These are phyloP conservation scores for Phytophthora syringae DNA, from an alignment of 352 stramenopile species.

Conservation along the genomic window DNA sequence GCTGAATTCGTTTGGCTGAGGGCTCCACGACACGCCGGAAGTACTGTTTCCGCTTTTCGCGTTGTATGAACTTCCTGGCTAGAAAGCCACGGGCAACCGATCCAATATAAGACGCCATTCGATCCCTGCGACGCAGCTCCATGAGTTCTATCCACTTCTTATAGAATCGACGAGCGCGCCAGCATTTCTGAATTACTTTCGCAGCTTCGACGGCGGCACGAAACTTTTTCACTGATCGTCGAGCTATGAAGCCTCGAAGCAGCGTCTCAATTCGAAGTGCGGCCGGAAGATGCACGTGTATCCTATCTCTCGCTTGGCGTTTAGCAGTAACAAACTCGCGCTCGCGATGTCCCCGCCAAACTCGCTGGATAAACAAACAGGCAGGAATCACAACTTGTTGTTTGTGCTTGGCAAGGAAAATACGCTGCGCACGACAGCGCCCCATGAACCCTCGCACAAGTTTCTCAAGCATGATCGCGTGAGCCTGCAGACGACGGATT, in stretches of 20 bases:
- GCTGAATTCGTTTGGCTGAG: constrained; percentile 59
- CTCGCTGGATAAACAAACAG: constrained; percentile 50
- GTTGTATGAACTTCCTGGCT: constrained; percentile 57
- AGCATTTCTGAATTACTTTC: constrained; percentile 57
- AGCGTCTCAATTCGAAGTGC: constrained; percentile 59
- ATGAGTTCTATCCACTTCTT: constrained; percentile 63
- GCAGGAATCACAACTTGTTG: constrained; percentile 53
- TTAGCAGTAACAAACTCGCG: constrained; percentile 41
- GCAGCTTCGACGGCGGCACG: constrained; percentile 40
- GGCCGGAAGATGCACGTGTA: constrained; percentile 55
- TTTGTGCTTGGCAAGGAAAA: constrained; percentile 53
- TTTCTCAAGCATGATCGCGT: constrained; percentile 56
- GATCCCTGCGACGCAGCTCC: constrained; percentile 46
- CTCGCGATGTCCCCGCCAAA: constrained; percentile 58
- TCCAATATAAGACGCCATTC: constrained; percentile 72
- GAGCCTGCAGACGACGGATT: constrained; percentile 48
- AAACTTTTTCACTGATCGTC: constrained; percentile 40
- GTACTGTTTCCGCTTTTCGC: constrained; percentile 53
- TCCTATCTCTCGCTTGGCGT: constrained; percentile 28
- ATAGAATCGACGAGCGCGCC: constrained; percentile 51
- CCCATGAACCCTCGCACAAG: constrained; percentile 68
- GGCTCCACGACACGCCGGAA: constrained; percentile 54
- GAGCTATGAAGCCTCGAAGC: constrained; percentile 61
- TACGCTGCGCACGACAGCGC: constrained; percentile 44
- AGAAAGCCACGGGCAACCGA: constrained; percentile 68